A percentile compares a stretch with the other conserved stretches of the same genome.
Evolutionary conservation across 352 stramenopile species (phyloP).

Genomic region (Phytophthora pistaciae): DNA sequence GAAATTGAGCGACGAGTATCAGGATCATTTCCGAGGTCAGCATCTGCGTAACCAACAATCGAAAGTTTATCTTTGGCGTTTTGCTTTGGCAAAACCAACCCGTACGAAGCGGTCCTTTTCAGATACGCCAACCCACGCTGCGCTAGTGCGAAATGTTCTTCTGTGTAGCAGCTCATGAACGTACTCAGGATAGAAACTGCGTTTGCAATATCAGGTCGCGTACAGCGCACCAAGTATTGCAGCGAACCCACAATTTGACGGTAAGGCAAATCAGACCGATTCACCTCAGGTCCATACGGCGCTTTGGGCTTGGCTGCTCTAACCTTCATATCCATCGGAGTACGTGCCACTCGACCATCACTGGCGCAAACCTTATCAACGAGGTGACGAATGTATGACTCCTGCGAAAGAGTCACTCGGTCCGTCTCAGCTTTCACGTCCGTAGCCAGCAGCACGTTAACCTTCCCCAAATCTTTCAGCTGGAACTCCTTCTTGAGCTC

Average conservation of each 20-base stretch:
- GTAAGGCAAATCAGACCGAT: not conserved
- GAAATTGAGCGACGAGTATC: not conserved
- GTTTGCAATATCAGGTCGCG: not conserved
- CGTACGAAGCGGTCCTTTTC: not conserved
- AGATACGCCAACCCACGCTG: not conserved
- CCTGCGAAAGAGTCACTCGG: not conserved
- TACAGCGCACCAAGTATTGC: not conserved
- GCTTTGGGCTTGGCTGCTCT: not conserved
- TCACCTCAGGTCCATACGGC: not conserved
- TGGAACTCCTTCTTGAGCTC: not conserved
- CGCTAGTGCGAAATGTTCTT: not conserved
- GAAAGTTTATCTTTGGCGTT: not conserved
- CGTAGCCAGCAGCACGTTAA: not conserved
- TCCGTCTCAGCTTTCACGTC: not conserved
- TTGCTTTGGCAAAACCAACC: not conserved
- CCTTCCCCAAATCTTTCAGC: not conserved
- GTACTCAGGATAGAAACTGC: not conserved
- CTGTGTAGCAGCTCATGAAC: not conserved
- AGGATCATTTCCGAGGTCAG: not conserved
- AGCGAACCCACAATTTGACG: not conserved
- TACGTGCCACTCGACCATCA: not conserved
- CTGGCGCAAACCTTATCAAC: not conserved
- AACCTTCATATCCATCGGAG: not conserved
- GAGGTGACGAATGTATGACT: not conserved
- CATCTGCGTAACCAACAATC: not conserved